These are phyloP conservation scores for Mucor lusitanicus DNA, from an alignment of 371 early-diverging fungal species.

Conservation along the genomic window DNA sequence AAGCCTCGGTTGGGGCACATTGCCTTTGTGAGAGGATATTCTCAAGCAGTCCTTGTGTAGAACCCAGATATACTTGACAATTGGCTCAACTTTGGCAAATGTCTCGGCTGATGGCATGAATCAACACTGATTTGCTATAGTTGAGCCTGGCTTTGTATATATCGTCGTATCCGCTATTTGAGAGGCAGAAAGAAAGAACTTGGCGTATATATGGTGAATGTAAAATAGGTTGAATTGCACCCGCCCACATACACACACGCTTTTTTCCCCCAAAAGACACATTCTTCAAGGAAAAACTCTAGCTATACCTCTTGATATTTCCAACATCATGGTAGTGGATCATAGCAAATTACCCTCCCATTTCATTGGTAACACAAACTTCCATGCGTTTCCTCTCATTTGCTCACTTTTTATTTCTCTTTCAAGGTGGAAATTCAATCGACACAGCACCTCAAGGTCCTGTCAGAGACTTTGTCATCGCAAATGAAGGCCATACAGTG, in stretches of 20 bases:
- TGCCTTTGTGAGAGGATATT: background rate
- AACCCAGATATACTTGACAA: background rate
- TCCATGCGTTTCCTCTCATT: background rate
- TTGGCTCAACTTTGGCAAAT: background rate
- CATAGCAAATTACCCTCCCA: slow-evolving; percentile 1
- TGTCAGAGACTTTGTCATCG: slow-evolving; percentile 76
- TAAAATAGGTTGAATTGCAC: background rate
- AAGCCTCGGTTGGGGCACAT: background rate
- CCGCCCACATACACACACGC: too few species aligned
- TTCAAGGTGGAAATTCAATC: slow-evolving; percentile 63
- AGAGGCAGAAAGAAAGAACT: background rate
- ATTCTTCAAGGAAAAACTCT: background rate
- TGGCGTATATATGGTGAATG: background rate
- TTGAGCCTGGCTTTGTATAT: background rate
- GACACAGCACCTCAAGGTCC: slow-evolving; percentile 56
- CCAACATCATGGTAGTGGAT: background rate
- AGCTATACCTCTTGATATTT: background rate
- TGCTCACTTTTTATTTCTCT: background rate
- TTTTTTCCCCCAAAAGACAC: too few species aligned
- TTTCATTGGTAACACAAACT: slow-evolving; percentile 8
- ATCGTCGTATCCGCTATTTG: background rate
- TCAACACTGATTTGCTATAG: background rate
- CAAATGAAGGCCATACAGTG: slow-evolving; percentile 84
- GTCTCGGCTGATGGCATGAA: background rate
- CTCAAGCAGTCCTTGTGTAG: background rate